These are phyloP conservation scores for Acanthochlamys bracteata DNA, from an alignment of 106 monocot genomes.

Conservation along the genomic window DNA sequence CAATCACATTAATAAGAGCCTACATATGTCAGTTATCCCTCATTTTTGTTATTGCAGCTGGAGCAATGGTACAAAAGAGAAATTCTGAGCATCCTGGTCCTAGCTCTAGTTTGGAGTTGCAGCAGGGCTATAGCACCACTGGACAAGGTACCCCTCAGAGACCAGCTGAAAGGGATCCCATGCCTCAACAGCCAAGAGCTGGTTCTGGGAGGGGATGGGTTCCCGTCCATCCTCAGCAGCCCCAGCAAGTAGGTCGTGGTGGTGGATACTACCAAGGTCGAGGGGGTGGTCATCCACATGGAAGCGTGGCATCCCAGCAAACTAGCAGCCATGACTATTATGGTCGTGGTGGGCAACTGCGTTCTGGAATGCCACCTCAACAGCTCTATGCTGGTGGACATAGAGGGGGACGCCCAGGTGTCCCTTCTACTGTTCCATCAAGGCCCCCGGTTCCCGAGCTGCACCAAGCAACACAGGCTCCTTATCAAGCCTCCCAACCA, in stretches of 20 bases:
- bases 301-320: conserved; percentile 21
- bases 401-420: conserved; percentile 25
- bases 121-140: conserved; percentile 18
- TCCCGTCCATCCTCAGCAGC: conserved; percentile 22
- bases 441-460: conserved; percentile 70
- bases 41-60: conserved; percentile 16
- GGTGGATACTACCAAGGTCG: conserved; percentile 26
- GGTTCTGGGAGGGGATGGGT: conserved; percentile 38
- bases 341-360: conserved; percentile 40
- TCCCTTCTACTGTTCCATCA: conserved; percentile 37
- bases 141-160: conserved; percentile 27
- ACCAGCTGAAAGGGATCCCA: conserved; percentile 20
- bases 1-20: background rate
- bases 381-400: conserved; percentile 42
- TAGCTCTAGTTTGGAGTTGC: conserved; percentile 27
- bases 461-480: conserved; percentile 74
- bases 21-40: background rate
- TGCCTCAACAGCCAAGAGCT: conserved; percentile 26
- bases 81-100: conserved; percentile 38
- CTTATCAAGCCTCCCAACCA: conserved; percentile 23
- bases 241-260: conserved; percentile 44
- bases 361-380: conserved; percentile 43
- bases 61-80: conserved; percentile 56
- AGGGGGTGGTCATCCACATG: conserved; percentile 25
- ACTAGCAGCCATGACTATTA: conserved; percentile 19